Percentiles rank a stretch among this genome's conserved stretches.
phyloP scores from a whole-genome alignment of 2,329 filamentous ascomycete genomes.

The Aspergillus pseudonomiae region DNA sequence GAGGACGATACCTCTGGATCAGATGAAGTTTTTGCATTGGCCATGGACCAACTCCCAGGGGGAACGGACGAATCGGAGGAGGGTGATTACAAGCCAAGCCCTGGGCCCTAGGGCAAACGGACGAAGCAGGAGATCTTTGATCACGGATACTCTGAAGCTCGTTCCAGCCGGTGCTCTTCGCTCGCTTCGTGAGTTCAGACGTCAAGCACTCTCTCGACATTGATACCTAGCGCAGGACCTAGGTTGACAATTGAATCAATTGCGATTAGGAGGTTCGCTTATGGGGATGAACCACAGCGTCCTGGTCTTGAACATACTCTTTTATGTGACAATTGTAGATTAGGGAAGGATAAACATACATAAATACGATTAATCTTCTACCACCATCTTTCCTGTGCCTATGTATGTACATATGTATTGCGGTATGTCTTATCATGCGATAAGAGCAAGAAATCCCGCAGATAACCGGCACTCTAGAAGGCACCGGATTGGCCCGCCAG shows the following conservation, averaged over 20 bases:
- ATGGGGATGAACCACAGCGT: background rate
- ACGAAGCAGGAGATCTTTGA: conserved; percentile 6
- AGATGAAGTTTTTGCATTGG: conserved; percentile 21
- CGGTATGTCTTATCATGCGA: background rate
- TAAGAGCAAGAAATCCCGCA: conserved; percentile 13
- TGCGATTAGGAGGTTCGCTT: background rate
- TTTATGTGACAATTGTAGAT: background rate
- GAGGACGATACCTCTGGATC: conserved; percentile 12
- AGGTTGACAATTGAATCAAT: background rate
- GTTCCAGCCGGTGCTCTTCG: background rate
- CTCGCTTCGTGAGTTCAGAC: background rate
- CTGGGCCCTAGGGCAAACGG: conserved; percentile 19
- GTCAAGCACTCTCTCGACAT: background rate
- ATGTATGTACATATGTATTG: too few relatives aligned
- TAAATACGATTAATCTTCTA: background rate
- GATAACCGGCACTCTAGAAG: conserved; percentile 11
- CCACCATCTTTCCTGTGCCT: background rate
- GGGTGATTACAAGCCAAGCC: conserved; percentile 28
- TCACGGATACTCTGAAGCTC: background rate
- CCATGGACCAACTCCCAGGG: conserved; percentile 24
- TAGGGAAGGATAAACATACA: background rate
- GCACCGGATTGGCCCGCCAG: conserved; percentile 23
- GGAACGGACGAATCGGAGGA: conserved; percentile 32
- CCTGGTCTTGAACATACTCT: background rate
- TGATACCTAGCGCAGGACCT: background rate